Evolutionary conservation across 495 filamentous ascomycete species (phyloP).

Genomic region (Aspergillus mulundensis): DNA sequence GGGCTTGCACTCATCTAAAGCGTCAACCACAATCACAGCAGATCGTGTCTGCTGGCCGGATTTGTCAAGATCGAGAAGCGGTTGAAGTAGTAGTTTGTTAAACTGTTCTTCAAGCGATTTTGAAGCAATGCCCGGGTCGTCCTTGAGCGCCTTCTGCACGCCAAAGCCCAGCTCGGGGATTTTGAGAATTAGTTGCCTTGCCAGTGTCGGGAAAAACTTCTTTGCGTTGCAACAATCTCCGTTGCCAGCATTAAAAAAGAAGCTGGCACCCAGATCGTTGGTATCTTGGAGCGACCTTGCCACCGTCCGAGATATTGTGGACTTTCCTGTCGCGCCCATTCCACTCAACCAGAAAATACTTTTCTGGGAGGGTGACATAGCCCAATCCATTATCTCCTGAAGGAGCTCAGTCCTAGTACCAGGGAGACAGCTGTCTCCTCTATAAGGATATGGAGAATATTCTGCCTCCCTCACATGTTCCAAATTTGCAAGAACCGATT

Average conservation of each 20-base stretch:
- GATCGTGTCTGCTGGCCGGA: conserved; percentile 4
- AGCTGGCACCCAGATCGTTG: background rate
- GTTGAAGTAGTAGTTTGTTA: conserved; percentile 43
- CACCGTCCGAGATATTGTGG: background rate
- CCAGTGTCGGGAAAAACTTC: background rate
- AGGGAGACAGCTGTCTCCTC: background rate
- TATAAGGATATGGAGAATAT: background rate
- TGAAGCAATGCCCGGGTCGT: conserved; percentile 28
- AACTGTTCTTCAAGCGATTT: conserved; percentile 46
- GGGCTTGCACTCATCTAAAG: conserved; percentile 52
- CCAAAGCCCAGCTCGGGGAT: background rate
- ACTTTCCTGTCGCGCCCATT: background rate
- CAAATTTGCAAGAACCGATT: background rate
- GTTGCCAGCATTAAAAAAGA: background rate
- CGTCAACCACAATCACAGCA: conserved; percentile 46
- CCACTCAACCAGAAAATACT: conserved; percentile 1
- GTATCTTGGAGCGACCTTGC: background rate
- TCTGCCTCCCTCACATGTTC: background rate
- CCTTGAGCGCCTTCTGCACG: conserved; percentile 19
- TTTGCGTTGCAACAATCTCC: background rate
- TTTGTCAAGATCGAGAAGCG: conserved; percentile 20
- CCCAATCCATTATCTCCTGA: background rate
- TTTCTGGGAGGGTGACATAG: background rate
- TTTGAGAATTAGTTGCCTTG: background rate
- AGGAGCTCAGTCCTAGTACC: background rate